phyloP scores from a whole-genome alignment of 306 rosid species.

The Rosa multiflora region DNA sequence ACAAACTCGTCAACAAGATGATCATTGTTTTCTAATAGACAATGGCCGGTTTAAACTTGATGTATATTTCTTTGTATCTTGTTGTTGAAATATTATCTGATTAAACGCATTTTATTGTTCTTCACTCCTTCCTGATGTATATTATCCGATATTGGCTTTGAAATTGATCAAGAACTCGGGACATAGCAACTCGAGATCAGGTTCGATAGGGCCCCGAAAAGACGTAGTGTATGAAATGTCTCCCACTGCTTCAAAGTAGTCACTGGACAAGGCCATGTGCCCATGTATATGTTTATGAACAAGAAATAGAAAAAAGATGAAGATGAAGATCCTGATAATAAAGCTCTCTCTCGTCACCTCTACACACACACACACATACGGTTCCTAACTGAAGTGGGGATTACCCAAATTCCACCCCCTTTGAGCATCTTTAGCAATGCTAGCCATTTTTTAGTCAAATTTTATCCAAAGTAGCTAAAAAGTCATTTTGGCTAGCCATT shows the following conservation, averaged over 20 bases:
- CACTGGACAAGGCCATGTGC: neutral
- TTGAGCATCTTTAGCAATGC: too few species aligned
- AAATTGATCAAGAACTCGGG: neutral
- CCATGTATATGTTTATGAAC: neutral
- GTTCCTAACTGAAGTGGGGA: neutral
- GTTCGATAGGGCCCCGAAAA: neutral
- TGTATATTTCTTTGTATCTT: neutral
- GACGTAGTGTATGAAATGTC: neutral
- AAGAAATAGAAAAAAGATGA: neutral
- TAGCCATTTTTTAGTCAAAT: too few species aligned
- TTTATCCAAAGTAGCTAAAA: too few species aligned
- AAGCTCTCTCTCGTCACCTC: too few species aligned
- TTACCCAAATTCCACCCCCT: neutral
- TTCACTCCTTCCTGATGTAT: too few species aligned
- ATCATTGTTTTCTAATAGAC: neutral
- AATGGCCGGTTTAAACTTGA: neutral
- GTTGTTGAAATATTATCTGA: too few species aligned
- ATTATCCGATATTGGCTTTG: neutral
- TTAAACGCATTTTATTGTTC: too few species aligned
- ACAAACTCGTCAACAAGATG: neutral
- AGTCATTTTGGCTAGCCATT: too few species aligned
- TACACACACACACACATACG: too few species aligned
- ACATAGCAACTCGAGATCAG: neutral
- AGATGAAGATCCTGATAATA: neutral
- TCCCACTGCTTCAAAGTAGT: neutral